Percentiles rank a stretch among this genome's conserved stretches.
Conservation (phyloP, 352 stramenopile species). For the Albugo laibachii region DNA sequence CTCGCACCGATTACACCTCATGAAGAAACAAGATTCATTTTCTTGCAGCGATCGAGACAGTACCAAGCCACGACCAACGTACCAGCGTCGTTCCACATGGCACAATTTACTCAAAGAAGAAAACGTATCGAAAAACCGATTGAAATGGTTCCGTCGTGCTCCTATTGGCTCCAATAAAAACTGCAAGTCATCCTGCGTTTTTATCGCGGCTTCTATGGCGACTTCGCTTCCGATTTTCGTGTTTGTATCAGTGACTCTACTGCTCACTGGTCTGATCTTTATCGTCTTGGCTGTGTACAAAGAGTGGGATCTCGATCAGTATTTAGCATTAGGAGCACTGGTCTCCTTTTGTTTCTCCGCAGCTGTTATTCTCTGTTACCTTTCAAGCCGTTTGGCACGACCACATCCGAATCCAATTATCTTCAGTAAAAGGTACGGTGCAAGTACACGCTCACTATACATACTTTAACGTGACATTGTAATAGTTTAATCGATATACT, state of each 20-base stretch:
- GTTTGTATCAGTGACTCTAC: neutral
- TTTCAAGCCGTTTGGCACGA: slow-evolving; percentile 25
- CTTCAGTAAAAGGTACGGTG: slow-evolving; percentile 61
- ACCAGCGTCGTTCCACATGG: no score
- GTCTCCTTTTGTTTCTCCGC: slow-evolving; percentile 52
- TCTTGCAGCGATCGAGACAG: no score
- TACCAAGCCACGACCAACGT: no score
- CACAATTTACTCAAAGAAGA: no score
- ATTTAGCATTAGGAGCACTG: slow-evolving; percentile 50
- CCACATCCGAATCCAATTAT: slow-evolving; percentile 71
- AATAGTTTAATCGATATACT: slow-evolving; percentile 45
- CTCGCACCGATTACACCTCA: no score
- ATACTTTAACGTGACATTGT: neutral
- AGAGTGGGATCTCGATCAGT: slow-evolving; percentile 8
- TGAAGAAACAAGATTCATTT: no score
- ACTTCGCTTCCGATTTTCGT: neutral
- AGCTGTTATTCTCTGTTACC: slow-evolving; percentile 52
- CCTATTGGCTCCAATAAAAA: no score
- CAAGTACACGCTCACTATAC: neutral
- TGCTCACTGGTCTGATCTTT: neutral
- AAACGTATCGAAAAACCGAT: no score
- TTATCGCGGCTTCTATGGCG: no score
- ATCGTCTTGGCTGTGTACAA: neutral
- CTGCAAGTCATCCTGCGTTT: no score
- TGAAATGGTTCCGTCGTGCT: no score